A percentile compares a stretch with the other conserved stretches of the same genome.
These are phyloP conservation scores for Hyaloperonospora arabidopsidis DNA, from an alignment of 352 stramenopile species.

Conservation along the genomic window DNA sequence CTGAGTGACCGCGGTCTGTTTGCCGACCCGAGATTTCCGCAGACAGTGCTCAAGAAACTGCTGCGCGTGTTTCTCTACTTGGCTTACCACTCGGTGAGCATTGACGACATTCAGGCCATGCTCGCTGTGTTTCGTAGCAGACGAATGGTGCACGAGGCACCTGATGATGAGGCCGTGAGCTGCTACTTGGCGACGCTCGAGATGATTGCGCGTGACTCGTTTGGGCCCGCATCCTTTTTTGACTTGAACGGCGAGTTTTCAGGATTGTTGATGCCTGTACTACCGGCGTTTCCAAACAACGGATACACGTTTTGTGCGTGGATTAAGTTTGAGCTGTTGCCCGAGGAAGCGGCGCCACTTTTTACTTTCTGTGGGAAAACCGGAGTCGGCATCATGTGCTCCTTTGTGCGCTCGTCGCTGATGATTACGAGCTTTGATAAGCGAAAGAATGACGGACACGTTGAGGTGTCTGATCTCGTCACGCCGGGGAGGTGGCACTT, in stretches of 20 bases:
- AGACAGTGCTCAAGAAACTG: slow-evolving; percentile 68
- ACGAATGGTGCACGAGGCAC: slow-evolving; percentile 58
- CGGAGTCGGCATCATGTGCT: slow-evolving; percentile 70
- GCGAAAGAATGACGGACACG: slow-evolving; percentile 79
- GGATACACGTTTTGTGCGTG: slow-evolving; percentile 81
- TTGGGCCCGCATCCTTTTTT: slow-evolving; percentile 76
- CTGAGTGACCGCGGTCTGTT: slow-evolving; percentile 64
- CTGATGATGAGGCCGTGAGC: slow-evolving; percentile 61
- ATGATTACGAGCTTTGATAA: slow-evolving; percentile 81
- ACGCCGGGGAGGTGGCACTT: slow-evolving; percentile 71
- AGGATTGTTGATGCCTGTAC: slow-evolving; percentile 53
- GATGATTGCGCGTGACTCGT: slow-evolving; percentile 80
- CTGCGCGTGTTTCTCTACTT: slow-evolving; percentile 71
- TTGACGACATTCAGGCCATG: slow-evolving; percentile 78
- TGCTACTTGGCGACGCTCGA: slow-evolving; percentile 77
- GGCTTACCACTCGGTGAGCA: slow-evolving; percentile 67
- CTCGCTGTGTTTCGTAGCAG: slow-evolving; percentile 66
- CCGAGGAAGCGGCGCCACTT: slow-evolving; percentile 57
- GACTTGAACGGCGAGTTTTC: slow-evolving; percentile 75
- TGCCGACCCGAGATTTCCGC: slow-evolving; percentile 44
- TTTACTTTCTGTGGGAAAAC: slow-evolving; percentile 79
- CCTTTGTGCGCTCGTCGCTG: slow-evolving; percentile 65
- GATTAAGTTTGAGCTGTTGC: slow-evolving; percentile 78
- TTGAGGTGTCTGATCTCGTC: slow-evolving; percentile 62
- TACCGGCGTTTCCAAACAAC: slow-evolving; percentile 70